phyloP scores from a whole-genome alignment of 192 early-diverging fungal species.

The Linnemannia hyalina region DNA sequence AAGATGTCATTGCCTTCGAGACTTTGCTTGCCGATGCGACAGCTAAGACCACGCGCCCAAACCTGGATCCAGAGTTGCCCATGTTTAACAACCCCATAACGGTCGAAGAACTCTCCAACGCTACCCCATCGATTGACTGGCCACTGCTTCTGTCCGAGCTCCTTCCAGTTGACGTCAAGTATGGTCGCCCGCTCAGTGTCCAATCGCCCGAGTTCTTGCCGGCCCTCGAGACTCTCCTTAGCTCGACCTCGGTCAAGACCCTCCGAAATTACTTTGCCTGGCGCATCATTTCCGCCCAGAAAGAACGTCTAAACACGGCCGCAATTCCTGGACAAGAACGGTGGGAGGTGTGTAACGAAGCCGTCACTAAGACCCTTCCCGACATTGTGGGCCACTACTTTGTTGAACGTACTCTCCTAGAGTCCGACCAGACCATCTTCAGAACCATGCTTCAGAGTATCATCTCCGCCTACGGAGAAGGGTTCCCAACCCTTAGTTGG shows the following conservation, averaged over 20 bases:
- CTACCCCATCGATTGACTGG: conserved; percentile 48
- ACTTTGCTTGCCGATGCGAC: conserved; percentile 57
- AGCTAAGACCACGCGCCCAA: not conserved
- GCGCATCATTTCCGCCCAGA: conserved; percentile 48
- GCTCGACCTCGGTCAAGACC: conserved; percentile 10
- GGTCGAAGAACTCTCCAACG: conserved; percentile 23
- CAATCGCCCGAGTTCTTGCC: conserved; percentile 44
- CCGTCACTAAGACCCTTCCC: conserved; percentile 35
- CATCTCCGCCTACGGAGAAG: conserved; percentile 44
- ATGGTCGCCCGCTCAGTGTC: conserved; percentile 37
- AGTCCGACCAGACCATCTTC: conserved; percentile 37
- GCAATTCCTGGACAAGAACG: conserved; percentile 18
- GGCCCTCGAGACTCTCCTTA: conserved; percentile 31
- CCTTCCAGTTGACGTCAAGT: conserved; percentile 1
- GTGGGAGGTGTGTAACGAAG: conserved; percentile 36
- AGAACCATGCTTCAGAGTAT: conserved; percentile 56
- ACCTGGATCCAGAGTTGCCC: not conserved
- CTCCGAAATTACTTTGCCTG: conserved; percentile 65
- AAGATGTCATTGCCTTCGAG: conserved; percentile 65
- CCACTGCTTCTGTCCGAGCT: conserved; percentile 21
- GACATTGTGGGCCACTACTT: conserved; percentile 57
- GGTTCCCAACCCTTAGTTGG: conserved; percentile 55
- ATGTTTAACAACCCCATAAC: not conserved
- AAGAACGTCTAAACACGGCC: conserved; percentile 24
- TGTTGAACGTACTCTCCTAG: conserved; percentile 51